Evolutionary conservation across 352 stramenopile species (phyloP), one percentile per base, ranked within the genome.

Genomic region (Pythium aphanidermatum): DNA sequence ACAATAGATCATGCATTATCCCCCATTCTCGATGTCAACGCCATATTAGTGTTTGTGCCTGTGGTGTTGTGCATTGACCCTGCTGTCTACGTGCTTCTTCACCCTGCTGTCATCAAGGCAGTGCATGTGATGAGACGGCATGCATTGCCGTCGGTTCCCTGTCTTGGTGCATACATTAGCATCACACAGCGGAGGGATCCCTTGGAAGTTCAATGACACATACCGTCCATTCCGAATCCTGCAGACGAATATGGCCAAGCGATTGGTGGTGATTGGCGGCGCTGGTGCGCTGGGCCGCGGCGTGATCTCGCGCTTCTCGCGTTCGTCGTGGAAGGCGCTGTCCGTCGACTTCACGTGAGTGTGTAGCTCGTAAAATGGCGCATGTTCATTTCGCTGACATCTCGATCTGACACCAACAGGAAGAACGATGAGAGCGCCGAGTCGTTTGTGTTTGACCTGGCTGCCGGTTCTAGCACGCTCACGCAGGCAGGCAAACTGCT

Each of bases 241-340:
- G n/a, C 17, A 37, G 1, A 30, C 16, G 28, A 33, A 40, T 28
- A 60, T 61, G 47, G 32, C 60, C 5, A 88, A 88, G 65, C 75
- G 74, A 55, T 42, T 90, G 53, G 62, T 95, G 9, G 74, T 95
- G 20, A 56, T 92, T 26, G 83, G 83, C 44, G 79, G 81, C 26
- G 68, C 73, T 23, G 83, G 81, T 11, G 77, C 79, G 36, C 63
- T 95, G 2, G 83, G 83, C 23, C 81, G 76, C 26, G 76, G 74
- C 28, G 68, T 91, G 27, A 63, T 83, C 31, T 64, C 44, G 14
- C 61, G 58, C 59, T 95, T 93, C 34, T 49, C 59, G 31, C 67
- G 68, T 29, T 68, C 69, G 4, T 74, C 74, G 3, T 93, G 81
- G 82, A 66, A 69, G 19, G 60, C 79, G 46, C 68, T 84, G 16